Evolutionary conservation across 2,329 filamentous ascomycete species (phyloP).

Genomic region (Curvularia sp.): DNA sequence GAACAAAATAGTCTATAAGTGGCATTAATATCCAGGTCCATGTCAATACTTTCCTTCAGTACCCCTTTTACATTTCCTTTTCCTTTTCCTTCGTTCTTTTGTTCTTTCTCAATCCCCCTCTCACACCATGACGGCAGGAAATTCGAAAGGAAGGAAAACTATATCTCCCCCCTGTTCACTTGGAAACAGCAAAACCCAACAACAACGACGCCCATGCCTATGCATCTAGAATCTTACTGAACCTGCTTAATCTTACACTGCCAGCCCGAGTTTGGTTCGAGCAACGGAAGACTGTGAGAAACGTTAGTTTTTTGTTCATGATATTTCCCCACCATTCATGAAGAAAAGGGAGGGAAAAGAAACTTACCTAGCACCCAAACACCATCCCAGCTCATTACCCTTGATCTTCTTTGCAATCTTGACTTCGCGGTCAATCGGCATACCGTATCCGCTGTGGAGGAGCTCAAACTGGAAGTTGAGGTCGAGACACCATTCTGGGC

Average conservation of each 20-base stretch:
- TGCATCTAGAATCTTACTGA: conserved; percentile 22
- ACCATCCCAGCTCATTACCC: conserved; percentile 96
- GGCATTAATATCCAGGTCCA: no score
- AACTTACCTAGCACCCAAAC: conserved; percentile 88
- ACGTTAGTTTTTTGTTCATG: conserved; percentile 47
- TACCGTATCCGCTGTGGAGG: conserved; percentile 94
- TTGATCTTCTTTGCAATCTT: conserved; percentile 99
- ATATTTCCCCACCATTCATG: not conserved
- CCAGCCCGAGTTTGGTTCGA: conserved; percentile 86
- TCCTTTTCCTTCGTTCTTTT: no score
- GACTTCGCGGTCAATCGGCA: conserved; percentile 95
- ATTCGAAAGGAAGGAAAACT: no score
- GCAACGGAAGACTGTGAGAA: conserved; percentile 73
- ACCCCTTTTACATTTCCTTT: no score
- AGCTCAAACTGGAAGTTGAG: conserved; percentile 95
- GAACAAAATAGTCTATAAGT: not conserved
- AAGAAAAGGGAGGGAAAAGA: not conserved
- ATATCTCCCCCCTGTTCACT: no score
- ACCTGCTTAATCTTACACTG: conserved; percentile 83
- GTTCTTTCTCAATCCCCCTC: no score
- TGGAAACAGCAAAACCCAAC: no score
- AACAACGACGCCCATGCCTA: not conserved
- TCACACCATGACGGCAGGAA: no score
- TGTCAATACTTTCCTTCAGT: no score
- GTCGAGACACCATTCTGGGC: conserved; percentile 92